These are phyloP conservation scores for Aspergillus conjunctus DNA, from an alignment of 495 filamentous ascomycete species.

Conservation along the genomic window DNA sequence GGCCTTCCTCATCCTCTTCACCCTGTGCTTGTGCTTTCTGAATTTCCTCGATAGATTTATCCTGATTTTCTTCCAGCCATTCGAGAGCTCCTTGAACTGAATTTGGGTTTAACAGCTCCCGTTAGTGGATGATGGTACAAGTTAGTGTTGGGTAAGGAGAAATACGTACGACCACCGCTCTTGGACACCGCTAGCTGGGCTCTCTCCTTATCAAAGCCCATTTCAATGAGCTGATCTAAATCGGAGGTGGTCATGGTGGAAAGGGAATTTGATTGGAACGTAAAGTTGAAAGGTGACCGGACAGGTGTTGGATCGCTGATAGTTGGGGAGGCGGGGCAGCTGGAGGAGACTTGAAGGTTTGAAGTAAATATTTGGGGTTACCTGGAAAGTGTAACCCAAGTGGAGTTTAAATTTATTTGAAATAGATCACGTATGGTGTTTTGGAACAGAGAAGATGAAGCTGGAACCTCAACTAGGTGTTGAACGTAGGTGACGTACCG, in stretches of 20 bases:
- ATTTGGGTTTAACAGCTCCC: not conserved
- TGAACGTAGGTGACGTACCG: not conserved
- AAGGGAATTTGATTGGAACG: not conserved
- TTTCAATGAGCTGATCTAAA: constrained; percentile 80
- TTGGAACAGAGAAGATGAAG: not conserved
- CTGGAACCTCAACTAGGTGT: not conserved
- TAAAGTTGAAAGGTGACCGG: not conserved
- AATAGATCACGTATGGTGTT: not conserved
- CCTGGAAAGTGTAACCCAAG: not conserved
- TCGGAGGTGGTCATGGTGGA: constrained; percentile 68
- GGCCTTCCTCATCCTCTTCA: constrained; percentile 39
- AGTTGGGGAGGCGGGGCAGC: constrained; percentile 5
- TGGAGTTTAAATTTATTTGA: not conserved
- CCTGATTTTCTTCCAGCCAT: constrained; percentile 90
- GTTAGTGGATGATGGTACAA: not conserved
- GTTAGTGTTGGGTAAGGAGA: not conserved
- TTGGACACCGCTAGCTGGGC: constrained; percentile 81
- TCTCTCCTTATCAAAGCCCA: constrained; percentile 87
- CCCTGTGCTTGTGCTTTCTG: constrained; percentile 37
- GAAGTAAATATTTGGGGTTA: not conserved
- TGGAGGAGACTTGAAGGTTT: not conserved
- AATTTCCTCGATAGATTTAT: constrained; percentile 79
- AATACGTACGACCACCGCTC: constrained; percentile 67
- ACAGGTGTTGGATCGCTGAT: not conserved
- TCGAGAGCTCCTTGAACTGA: constrained; percentile 86